phyloP scores from a whole-genome alignment of 768 basidiomycete genomes.

The Collybia sp. region DNA sequence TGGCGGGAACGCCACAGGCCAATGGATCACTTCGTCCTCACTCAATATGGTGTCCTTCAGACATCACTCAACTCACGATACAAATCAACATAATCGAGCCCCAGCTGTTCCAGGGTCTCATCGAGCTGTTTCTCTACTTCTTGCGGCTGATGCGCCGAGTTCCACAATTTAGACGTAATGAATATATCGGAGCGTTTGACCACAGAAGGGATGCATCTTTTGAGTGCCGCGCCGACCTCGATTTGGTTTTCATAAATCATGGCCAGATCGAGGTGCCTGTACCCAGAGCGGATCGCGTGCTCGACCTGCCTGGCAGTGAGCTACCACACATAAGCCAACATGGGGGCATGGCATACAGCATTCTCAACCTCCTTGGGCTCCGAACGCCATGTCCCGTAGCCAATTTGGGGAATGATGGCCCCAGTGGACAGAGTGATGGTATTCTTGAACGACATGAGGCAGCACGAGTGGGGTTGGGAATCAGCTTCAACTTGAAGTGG shows the following conservation, averaged over 20 bases:
- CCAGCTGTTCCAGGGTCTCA: constrained; percentile 69
- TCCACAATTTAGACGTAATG: constrained; percentile 84
- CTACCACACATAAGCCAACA: background rate
- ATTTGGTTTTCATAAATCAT: constrained; percentile 78
- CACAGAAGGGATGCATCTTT: constrained; percentile 72
- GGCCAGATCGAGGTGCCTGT: constrained; percentile 83
- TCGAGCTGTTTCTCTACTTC: constrained; percentile 72
- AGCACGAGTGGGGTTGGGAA: too few relatives aligned
- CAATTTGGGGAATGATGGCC: constrained; percentile 64
- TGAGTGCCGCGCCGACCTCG: constrained; percentile 69
- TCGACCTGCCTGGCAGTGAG: constrained; percentile 48
- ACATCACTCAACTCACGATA: constrained; percentile 48
- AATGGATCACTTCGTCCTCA: constrained; percentile 58
- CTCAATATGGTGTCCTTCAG: background rate
- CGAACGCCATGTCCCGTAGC: constrained; percentile 81
- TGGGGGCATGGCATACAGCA: constrained; percentile 40
- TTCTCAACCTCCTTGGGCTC: constrained; percentile 71
- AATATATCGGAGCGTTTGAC: constrained; percentile 80
- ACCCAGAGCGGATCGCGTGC: constrained; percentile 68
- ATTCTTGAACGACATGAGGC: constrained; percentile 36
- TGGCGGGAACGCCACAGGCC: constrained; percentile 68
- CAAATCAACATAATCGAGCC: constrained; percentile 73
- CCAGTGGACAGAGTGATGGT: constrained; percentile 39
- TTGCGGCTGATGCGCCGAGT: constrained; percentile 61
- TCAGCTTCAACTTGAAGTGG: too few relatives aligned